These are phyloP conservation scores for Clavaria fumosa DNA, from an alignment of 768 basidiomycete genomes.

Conservation along the genomic window DNA sequence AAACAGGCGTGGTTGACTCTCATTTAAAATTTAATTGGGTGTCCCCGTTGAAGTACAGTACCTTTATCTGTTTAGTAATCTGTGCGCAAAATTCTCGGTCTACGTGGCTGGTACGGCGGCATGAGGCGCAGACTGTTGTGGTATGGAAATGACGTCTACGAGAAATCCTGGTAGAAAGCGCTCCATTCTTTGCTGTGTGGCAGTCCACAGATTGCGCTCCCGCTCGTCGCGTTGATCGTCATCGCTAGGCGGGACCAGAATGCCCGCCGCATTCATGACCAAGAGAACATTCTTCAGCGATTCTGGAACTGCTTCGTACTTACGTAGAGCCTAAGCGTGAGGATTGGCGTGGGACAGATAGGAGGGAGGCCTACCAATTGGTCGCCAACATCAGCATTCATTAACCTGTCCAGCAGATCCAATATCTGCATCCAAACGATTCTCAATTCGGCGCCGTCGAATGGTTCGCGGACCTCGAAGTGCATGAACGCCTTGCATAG, in stretches of 20 bases:
- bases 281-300: conserved; percentile 92
- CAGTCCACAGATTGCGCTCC: conserved; percentile 65
- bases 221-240: conserved; percentile 37
- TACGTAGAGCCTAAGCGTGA: conserved; percentile 2
- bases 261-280: conserved; percentile 84
- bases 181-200: conserved; percentile 77
- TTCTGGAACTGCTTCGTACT: conserved; percentile 94
- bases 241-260: conserved; percentile 52
- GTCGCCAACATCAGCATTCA: conserved; percentile 73
- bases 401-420: conserved; percentile 77
- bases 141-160: conserved; percentile 37
- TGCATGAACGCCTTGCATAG: conserved; percentile 95
- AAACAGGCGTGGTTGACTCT: too few species aligned
- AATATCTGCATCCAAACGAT: conserved; percentile 81
- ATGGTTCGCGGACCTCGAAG: conserved; percentile 61
- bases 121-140: conserved; percentile 14
- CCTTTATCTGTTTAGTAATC: too few species aligned
- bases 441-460: conserved; percentile 43
- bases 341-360: conserved; percentile 1
- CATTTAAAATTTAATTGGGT: too few species aligned
- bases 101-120: neutral
- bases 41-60: too few species aligned
- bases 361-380: conserved; percentile 50
- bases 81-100: too few species aligned
- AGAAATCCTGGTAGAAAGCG: conserved; percentile 88